Conservation (phyloP, 2,329 filamentous ascomycete genomes). For the Microcyclospora tardicrescens region DNA sequence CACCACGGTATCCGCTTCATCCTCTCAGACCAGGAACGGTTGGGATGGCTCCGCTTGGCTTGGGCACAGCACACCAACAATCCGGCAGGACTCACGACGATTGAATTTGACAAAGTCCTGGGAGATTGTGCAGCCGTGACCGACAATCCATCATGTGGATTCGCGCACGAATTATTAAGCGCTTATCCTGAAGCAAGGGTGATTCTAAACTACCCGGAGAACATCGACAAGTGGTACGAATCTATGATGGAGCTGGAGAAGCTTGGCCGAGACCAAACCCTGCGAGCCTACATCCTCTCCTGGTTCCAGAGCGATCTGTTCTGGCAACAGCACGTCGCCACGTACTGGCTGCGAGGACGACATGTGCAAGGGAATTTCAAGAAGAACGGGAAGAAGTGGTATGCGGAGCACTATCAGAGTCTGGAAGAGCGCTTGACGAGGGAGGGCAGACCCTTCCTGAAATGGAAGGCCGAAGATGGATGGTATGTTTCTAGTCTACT, state of each 20-base stretch:
- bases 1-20: constrained; percentile 9
- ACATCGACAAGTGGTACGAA: constrained; percentile 25
- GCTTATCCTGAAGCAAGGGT: constrained; percentile 12
- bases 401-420: constrained; percentile 1
- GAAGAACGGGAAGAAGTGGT: constrained; percentile 1
- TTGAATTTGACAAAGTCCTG: constrained; percentile 41
- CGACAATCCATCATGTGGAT: constrained; percentile 6
- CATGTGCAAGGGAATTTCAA: not conserved
- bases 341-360: not conserved
- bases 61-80: constrained; percentile 1
- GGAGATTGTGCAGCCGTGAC: constrained; percentile 38
- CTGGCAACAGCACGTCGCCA: constrained; percentile 1
- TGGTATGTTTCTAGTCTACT: constrained; percentile 1
- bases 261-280: not conserved
- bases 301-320: not conserved
- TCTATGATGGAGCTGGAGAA: not conserved
- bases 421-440: not conserved
- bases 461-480: constrained; percentile 1
- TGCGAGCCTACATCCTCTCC: not conserved
- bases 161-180: constrained; percentile 6
- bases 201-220: constrained; percentile 41
- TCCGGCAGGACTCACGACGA: not conserved
- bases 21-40: not conserved
- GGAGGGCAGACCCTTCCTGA: constrained; percentile 1
- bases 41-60: not conserved